Conservation (phyloP, 2,329 filamentous ascomycete genomes). For the Curvularia hawaiiensis region DNA sequence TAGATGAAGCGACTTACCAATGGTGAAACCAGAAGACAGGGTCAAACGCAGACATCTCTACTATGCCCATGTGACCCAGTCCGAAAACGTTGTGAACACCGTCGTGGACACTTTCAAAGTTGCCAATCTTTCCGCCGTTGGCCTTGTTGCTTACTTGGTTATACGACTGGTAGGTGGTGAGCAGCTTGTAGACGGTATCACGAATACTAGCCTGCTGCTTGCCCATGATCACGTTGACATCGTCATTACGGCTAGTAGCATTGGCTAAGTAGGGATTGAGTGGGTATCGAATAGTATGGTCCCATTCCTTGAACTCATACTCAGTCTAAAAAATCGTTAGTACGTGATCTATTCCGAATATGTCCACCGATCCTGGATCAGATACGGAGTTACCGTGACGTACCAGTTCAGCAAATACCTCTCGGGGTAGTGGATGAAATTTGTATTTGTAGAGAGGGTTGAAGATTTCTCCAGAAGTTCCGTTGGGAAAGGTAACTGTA, state of each 20-base stretch:
- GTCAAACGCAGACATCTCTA: conserved; percentile 40
- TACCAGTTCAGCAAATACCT: conserved; percentile 37
- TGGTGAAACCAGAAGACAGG: conserved; percentile 44
- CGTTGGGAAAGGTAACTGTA: conserved; percentile 36
- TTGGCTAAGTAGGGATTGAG: conserved; percentile 27
- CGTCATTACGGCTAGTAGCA: conserved; percentile 38
- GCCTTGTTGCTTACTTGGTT: conserved; percentile 41
- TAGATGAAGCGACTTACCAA: conserved; percentile 14
- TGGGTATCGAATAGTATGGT: conserved; percentile 39
- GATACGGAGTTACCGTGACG: neutral
- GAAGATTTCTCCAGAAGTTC: conserved; percentile 28
- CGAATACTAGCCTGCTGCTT: conserved; percentile 39
- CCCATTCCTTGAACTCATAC: conserved; percentile 41
- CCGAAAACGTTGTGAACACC: conserved; percentile 40
- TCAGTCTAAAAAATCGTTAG: conserved; percentile 24
- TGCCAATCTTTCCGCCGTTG: conserved; percentile 39
- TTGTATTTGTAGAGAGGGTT: conserved; percentile 39
- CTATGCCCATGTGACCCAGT: conserved; percentile 51
- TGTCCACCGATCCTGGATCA: neutral
- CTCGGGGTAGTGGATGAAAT: conserved; percentile 38
- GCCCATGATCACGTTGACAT: conserved; percentile 31
- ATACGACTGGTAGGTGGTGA: conserved; percentile 40
- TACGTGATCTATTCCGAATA: too few relatives aligned
- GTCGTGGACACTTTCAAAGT: conserved; percentile 41
- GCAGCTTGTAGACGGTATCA: conserved; percentile 40